phyloP scores from a whole-genome alignment of 1,284 basidiomycete species.

The Irpex rosettiformis region DNA sequence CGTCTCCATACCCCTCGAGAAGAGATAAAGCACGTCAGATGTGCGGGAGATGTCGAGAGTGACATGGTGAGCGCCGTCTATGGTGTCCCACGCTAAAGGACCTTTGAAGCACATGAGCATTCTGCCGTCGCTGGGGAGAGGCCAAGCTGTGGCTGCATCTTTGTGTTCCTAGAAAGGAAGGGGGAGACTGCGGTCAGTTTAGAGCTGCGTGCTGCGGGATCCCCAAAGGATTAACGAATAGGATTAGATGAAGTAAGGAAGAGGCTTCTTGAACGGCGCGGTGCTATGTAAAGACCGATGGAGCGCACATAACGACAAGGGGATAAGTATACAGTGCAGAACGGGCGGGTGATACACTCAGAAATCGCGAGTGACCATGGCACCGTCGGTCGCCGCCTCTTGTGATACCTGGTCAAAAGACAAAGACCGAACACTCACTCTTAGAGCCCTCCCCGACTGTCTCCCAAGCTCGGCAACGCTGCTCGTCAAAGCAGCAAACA shows the following conservation, averaged over 20 bases:
- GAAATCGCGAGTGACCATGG: no score
- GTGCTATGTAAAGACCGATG: background rate
- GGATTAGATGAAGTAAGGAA: no score
- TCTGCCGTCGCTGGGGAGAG: constrained; percentile 2
- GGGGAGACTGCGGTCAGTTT: background rate
- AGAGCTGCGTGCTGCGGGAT: background rate
- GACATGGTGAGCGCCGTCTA: background rate
- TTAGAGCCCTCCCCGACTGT: background rate
- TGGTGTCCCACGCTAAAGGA: constrained; percentile 2
- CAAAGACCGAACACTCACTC: background rate
- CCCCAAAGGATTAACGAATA: background rate
- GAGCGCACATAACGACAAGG: background rate
- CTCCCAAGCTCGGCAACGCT: constrained; percentile 15
- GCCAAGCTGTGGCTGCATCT: constrained; percentile 4
- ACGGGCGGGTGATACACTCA: no score
- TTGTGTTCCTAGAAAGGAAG: background rate
- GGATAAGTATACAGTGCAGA: background rate
- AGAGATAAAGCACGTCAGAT: constrained; percentile 24
- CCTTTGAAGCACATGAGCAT: constrained; percentile 7
- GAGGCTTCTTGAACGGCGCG: background rate
- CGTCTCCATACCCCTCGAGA: constrained; percentile 22
- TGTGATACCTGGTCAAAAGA: background rate
- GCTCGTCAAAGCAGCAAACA: constrained; percentile 19
- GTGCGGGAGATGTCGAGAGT: constrained; percentile 23
- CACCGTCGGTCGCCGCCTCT: background rate